Base-by-base conservation (phyloP, 805 yeast genomes). In the Schwanniomyces yamadae region DNA sequence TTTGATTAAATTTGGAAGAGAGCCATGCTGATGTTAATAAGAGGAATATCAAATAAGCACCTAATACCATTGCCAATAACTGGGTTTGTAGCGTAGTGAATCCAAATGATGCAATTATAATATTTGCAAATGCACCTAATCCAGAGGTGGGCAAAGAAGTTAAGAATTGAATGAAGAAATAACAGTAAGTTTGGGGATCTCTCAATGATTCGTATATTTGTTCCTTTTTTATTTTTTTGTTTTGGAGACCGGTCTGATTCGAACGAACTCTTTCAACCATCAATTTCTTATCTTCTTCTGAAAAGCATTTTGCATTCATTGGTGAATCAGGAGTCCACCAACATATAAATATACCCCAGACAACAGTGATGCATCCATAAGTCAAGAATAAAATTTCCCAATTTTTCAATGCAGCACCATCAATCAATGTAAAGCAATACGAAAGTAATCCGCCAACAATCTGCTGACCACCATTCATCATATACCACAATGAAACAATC, bases 131-230 rank as follows among this genome's bases (percentile, higher is more conserved):
- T 37, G 54, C 54, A 3, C 57, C 49, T 11, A 44, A 42, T 3
- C 60, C 61, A 5, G 60, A 59, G 37, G 57, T 59, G 33, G 56
- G 44, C 10, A 64, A 53, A 37, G 69, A 69, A 42, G 61, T 45
- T 2, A 44, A 52, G 20, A 57, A 40, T 8, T 55, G 61, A 28
- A 54, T 41, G 6, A 49, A 28, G 20, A 5, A 42, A 50, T 29
- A 52, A 44, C 20, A 52, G 31, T 42, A 48, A 6, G 53, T 53
- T 7, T 45, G 31, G 12, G 41, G 6, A 42, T 59, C 65, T 2
- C 11, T 23, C 7, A 45, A 16, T 12, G 55, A 50, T 38, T 59
- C 61, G 5, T 31, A 14, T 8, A 42, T 46, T 36, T 59, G 62
- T 13, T 34, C 21, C 36, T 39, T 38, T 26, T 46, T 48, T 42